These are phyloP conservation scores for Colletotrichum australisinense DNA, from an alignment of 2,329 filamentous ascomycete genomes.

Conservation along the genomic window DNA sequence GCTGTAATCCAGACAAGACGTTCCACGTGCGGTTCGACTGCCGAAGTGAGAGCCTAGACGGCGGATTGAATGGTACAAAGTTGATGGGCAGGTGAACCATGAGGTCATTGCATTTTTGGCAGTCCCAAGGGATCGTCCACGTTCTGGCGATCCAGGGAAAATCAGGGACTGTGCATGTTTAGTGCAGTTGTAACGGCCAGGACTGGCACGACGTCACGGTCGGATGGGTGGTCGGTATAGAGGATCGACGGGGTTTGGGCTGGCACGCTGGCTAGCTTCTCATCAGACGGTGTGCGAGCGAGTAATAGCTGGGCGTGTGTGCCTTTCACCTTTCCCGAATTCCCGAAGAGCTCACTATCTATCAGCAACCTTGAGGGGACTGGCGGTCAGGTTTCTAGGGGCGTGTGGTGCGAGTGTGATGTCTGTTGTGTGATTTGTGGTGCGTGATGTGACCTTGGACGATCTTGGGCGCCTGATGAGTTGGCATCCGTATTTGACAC, in stretches of 20 bases:
- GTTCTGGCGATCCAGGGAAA: constrained; percentile 14
- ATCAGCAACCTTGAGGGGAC: not conserved
- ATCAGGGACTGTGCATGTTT: constrained; percentile 1
- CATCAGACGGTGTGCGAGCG: not conserved
- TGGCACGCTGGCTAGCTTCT: not conserved
- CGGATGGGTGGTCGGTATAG: not conserved
- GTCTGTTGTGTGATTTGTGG: not conserved
- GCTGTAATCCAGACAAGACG: not conserved
- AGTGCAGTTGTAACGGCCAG: not conserved
- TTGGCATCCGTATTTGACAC: not conserved
- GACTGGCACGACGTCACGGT: constrained; percentile 20
- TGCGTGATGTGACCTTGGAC: not conserved
- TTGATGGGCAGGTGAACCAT: not conserved
- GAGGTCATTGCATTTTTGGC: constrained; percentile 21
- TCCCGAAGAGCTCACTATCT: not conserved
- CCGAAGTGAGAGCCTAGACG: not conserved
- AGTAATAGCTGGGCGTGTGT: no score
- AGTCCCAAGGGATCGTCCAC: not conserved
- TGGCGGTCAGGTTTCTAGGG: not conserved
- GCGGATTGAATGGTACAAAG: not conserved
- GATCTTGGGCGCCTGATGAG: constrained; percentile 8
- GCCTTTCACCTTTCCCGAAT: not conserved
- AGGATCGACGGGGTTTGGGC: not conserved
- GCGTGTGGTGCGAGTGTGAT: not conserved
- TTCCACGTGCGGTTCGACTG: not conserved